phyloP scores from a whole-genome alignment of 2,329 filamentous ascomycete genomes.

The Colletotrichum simmondsii region DNA sequence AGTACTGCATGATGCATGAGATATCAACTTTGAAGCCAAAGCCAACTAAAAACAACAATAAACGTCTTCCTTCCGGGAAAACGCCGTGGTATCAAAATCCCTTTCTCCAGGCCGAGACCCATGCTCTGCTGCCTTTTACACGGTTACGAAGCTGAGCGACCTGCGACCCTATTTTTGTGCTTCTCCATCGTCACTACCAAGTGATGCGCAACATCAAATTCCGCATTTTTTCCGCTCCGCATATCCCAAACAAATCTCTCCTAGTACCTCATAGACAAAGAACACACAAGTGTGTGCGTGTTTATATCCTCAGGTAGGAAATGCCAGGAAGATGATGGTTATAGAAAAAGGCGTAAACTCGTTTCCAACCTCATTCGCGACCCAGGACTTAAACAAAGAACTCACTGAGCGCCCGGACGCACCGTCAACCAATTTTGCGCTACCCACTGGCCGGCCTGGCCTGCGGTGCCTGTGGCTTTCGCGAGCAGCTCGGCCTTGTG shows the following conservation, averaged over 20 bases:
- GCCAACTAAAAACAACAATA: neutral
- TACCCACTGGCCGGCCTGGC: constrained; percentile 49
- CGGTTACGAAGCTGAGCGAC: neutral
- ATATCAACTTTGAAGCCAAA: neutral
- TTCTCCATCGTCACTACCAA: neutral
- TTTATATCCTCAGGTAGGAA: no score
- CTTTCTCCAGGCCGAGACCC: neutral
- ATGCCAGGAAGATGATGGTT: no score
- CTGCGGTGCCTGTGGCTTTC: constrained; percentile 50
- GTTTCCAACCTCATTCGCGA: neutral
- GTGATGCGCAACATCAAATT: neutral
- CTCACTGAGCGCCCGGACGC: constrained; percentile 27
- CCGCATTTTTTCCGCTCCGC: neutral
- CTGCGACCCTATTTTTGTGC: neutral
- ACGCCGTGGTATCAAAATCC: constrained; percentile 29
- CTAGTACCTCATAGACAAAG: neutral
- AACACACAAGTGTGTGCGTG: neutral
- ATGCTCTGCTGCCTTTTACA: neutral
- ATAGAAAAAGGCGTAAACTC: no score
- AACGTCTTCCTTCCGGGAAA: neutral
- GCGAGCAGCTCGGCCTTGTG: constrained; percentile 54
- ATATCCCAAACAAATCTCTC: neutral
- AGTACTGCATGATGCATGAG: neutral
- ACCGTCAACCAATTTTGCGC: constrained; percentile 49
- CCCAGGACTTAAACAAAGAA: neutral